These are phyloP conservation scores for Schoenoplectus triqueter DNA, from an alignment of 202 grass and related monocot genomes.

Conservation along the genomic window DNA sequence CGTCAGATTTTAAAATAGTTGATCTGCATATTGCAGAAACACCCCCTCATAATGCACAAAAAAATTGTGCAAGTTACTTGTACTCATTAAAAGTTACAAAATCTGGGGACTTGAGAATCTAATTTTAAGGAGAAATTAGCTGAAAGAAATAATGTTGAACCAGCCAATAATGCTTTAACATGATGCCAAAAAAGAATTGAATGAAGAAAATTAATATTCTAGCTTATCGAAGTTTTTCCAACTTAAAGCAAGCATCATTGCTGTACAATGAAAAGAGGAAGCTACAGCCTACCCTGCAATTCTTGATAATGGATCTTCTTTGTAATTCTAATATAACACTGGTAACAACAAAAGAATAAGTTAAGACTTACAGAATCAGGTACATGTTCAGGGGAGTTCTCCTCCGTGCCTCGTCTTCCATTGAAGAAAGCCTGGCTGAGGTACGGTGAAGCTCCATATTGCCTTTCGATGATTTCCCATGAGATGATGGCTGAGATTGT, in stretches of 20 bases:
- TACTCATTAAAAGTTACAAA: background rate
- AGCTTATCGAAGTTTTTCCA: background rate
- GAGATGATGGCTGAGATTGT: slow-evolving; percentile 41
- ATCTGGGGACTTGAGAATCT: background rate
- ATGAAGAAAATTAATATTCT: background rate
- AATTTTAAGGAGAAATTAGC: background rate
- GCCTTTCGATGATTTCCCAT: slow-evolving; percentile 55
- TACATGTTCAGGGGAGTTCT: slow-evolving; percentile 78
- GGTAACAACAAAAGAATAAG: slow-evolving; percentile 23
- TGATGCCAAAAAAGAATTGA: background rate
- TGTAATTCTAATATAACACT: background rate
- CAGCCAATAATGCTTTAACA: background rate
- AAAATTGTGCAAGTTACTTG: background rate
- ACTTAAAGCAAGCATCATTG: background rate
- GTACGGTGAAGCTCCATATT: slow-evolving; percentile 70
- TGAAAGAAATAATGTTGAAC: background rate
- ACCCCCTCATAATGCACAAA: background rate
- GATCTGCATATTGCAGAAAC: background rate
- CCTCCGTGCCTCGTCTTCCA: slow-evolving; percentile 78
- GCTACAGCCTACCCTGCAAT: background rate
- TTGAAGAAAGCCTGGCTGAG: slow-evolving; percentile 52
- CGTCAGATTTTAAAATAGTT: too few species aligned
- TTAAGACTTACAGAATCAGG: slow-evolving; percentile 86
- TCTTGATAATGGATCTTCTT: background rate
- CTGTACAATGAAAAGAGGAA: background rate